Evolutionary conservation across 2,329 filamentous ascomycete genomes (phyloP), one percentile per base, ranked within the genome.

Genomic region (Dichotomopilus funicola): DNA sequence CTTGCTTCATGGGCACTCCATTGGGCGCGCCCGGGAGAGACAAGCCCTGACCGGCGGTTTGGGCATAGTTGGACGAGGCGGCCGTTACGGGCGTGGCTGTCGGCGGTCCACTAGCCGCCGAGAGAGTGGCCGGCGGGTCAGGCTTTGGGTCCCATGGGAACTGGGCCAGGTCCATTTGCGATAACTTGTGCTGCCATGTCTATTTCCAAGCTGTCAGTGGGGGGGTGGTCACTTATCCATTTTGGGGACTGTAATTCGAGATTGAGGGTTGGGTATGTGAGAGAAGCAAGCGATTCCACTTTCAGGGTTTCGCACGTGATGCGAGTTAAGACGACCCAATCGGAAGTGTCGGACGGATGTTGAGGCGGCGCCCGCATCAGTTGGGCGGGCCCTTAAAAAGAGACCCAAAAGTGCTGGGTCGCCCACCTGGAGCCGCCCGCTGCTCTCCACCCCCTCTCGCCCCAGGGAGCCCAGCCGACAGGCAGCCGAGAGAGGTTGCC

Each of bases 111-210:
- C 70, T 54, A 64, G 72, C 50, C 62, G 71, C 71, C 55, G 74
- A 68, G 56, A 48, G n/a, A 2, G 71, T 65, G 64, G 77, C 66
- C 65, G 76, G 65, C 63, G 74, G 80, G 51, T 88, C 85, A 49
- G 87, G 86, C 68, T 88, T 86, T 44, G 94, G 92, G 68, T 99
- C 94, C 94, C 94, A 99, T 9, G 94, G 92, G 70, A 97, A 96
- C 55, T 82, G 78, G 57, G 94, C 94, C 59, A 97, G 87, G 62
- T 87, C 84, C 62, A 95, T 84, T 63, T 85, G 83, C 1, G 91
- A 88, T 38, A 99, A 80, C 73, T 95, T 96, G 65, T 86, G 80
- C 77, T 97, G 91, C 94, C 94, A 99, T 74, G 86, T 89, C 91
- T 97, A 46, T 51, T 13, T 47, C 45, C 47, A n/a, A 12, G n/a